These are phyloP conservation scores for Garcia nutans DNA, from an alignment of 345 rosid genomes.

Conservation along the genomic window DNA sequence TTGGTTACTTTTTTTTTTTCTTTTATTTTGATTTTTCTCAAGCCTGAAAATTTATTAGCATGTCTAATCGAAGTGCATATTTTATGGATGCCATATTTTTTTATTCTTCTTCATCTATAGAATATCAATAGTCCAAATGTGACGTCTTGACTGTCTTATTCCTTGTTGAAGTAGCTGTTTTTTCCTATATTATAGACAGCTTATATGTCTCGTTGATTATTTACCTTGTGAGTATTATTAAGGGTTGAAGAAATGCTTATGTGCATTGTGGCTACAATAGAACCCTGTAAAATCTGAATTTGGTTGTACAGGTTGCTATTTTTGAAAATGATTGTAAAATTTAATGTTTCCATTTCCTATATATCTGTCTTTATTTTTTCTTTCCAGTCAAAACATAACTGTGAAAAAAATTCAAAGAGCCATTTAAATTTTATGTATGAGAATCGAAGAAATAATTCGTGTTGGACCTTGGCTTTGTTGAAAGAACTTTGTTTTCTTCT, in stretches of 20 bases:
- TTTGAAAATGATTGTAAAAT: neutral
- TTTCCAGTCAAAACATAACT: too few relatives aligned
- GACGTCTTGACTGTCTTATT: neutral
- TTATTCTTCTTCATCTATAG: neutral
- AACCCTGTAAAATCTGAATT: neutral
- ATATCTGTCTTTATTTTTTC: too few relatives aligned
- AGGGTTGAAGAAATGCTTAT: neutral
- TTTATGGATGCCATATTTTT: neutral
- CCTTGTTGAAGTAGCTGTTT: neutral
- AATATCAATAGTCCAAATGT: neutral
- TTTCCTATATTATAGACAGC: neutral
- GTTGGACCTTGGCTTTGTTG: neutral
- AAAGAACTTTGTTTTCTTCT: neutral
- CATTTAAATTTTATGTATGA: neutral
- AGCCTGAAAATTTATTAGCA: neutral
- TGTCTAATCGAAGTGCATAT: neutral
- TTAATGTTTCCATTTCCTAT: neutral
- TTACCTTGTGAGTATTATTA: neutral
- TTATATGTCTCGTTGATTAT: neutral
- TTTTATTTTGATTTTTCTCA: neutral
- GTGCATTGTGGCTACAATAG: neutral
- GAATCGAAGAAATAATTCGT: neutral
- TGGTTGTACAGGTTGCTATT: neutral
- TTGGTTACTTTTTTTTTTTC: neutral
- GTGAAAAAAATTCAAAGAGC: neutral